Evolutionary conservation across 768 basidiomycete genomes (phyloP), one percentile per base, ranked within the genome.

Genomic region (Phaeolepiota aurea): DNA sequence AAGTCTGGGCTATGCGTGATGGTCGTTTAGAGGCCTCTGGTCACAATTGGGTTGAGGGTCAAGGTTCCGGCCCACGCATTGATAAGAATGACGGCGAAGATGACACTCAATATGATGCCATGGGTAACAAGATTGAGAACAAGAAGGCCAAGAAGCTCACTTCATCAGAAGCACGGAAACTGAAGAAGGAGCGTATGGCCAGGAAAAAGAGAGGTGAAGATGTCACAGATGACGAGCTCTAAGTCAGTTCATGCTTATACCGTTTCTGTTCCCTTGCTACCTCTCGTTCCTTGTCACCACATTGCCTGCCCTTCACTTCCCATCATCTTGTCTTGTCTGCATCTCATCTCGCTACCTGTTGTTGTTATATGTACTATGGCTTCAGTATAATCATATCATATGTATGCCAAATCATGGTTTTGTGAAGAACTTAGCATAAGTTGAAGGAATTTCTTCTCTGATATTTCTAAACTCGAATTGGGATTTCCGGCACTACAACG

Each of bases 1-100:
- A 98, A 71, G 92, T 98, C 31, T 98, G 96, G 96, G 94, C 96
- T 30, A 99, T 98, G 96, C 82, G 87, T 38, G 90, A 98, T 60
- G 96, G 96, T 55, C 82, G 72, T 53, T 81, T 98, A 48, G 90
- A 93, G 71, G 91, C 94, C 4, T 97, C 93, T 32, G 93, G 92
- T 47, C 91, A 94, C 76, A 94, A 96, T 78, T 96, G 93, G 94
- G 91, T 96, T 56, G 96, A 98, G 67, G 96, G 96, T 36, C 96
- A 99, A 64, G 96, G 96, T 42, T 74, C 90, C 14, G 94, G 94
- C 9, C 63, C 91, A 32, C 82, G 93, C 44, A 98, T 99, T 54
- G 96, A 96, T 77, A 87, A 91, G 79, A 77, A 77, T 56, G 86
- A 77, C 4, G 93, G 83, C 37, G 89, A 89, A 51, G 93, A 96